These are phyloP conservation scores for Pleurotus djamor DNA, from an alignment of 768 basidiomycete genomes.

Conservation along the genomic window DNA sequence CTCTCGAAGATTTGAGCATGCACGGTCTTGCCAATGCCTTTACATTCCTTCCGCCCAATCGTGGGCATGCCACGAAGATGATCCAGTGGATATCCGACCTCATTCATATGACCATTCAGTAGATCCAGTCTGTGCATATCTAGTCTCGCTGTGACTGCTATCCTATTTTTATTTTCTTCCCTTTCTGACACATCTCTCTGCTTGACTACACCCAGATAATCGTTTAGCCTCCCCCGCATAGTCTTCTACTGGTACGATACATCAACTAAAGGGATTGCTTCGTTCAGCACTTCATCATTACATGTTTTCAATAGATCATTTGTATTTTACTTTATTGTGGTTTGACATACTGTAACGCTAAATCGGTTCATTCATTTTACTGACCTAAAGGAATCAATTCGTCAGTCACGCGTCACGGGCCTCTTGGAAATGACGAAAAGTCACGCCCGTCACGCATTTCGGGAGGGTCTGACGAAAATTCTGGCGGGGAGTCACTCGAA, in stretches of 20 bases:
- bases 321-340: not conserved
- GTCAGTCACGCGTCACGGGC: too few relatives aligned
- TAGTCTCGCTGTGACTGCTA: not conserved
- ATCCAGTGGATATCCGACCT: constrained; percentile 75
- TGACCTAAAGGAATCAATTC: too few relatives aligned
- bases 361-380: not conserved
- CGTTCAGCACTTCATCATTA: not conserved
- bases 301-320: not conserved
- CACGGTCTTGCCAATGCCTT: constrained; percentile 72
- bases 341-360: not conserved
- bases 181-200: not conserved
- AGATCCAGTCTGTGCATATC: constrained; percentile 16
- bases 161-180: not conserved
- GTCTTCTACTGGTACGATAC: not conserved
- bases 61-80: constrained; percentile 58
- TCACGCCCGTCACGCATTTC: too few relatives aligned
- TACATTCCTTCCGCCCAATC: constrained; percentile 60
- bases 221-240: not conserved
- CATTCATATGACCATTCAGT: constrained; percentile 50
- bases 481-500: too few relatives aligned
- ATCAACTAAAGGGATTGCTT: not conserved
- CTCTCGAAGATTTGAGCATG: constrained; percentile 73
- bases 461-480: too few relatives aligned
- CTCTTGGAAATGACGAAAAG: too few relatives aligned
- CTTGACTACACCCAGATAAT: not conserved